Evolutionary conservation across 352 stramenopile genomes (phyloP).

Genomic region (Aphanomyces euteiches): DNA sequence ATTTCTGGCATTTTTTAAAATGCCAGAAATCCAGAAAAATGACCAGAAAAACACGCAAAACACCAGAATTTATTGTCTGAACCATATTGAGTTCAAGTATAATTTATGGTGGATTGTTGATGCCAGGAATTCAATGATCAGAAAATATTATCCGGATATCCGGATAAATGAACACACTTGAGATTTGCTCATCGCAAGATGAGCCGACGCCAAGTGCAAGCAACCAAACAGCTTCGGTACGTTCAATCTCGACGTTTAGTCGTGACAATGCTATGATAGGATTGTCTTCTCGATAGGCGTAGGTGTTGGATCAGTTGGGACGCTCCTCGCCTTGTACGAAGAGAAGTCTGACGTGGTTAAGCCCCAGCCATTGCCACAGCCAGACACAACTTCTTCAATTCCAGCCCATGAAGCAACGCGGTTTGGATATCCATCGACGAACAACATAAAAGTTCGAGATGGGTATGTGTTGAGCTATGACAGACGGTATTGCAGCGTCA

Average conservation of each 20-base stretch:
- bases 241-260: no score
- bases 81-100: no score
- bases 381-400: neutral
- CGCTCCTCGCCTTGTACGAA: constrained; percentile 42
- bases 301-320: constrained; percentile 47
- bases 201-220: neutral
- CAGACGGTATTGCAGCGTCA: constrained; percentile 45
- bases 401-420: constrained; percentile 59
- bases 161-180: neutral
- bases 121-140: neutral
- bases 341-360: constrained; percentile 18
- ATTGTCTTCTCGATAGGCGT: constrained; percentile 40
- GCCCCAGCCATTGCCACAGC: constrained; percentile 15
- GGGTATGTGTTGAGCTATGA: constrained; percentile 86
- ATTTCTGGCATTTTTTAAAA: no score
- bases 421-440: constrained; percentile 61
- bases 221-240: neutral
- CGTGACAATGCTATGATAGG: neutral
- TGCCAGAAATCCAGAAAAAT: no score
- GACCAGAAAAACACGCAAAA: no score
- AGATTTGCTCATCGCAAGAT: neutral
- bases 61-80: no score
- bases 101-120: no score
- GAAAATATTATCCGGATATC: constrained; percentile 17
- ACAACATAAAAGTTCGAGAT: constrained; percentile 65